These are phyloP conservation scores for Apiotrichum sp. DNA, from an alignment of 1,284 basidiomycete genomes.

Conservation along the genomic window DNA sequence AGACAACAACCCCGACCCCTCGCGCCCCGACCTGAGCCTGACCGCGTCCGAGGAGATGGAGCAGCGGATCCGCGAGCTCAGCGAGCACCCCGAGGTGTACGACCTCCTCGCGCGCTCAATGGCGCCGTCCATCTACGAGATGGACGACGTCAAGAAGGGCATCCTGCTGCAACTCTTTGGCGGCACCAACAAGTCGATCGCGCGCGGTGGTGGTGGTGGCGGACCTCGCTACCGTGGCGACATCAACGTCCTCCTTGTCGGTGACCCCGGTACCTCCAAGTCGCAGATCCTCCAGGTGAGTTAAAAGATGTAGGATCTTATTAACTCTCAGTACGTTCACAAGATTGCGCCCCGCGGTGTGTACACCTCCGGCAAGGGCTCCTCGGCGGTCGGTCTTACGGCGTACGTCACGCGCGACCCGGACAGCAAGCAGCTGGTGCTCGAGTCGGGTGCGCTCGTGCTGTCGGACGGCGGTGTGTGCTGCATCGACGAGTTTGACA, in stretches of 20 bases:
- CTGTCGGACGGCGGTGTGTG: conserved; percentile 96
- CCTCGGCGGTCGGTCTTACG: conserved; percentile 95
- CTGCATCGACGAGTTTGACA: conserved; percentile 99
- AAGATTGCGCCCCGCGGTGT: conserved; percentile 97
- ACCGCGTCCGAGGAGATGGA: conserved; percentile 52
- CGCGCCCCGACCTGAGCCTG: conserved; percentile 49
- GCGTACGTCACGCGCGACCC: conserved; percentile 97
- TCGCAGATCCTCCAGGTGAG: conserved; percentile 83
- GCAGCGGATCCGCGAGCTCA: conserved; percentile 62
- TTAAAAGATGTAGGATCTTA: not conserved
- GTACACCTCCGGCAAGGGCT: conserved; percentile 94
- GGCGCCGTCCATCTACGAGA: conserved; percentile 93
- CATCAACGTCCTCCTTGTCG: conserved; percentile 94
- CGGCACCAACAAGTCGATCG: conserved; percentile 93
- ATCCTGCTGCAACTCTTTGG: conserved; percentile 94
- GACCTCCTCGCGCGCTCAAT: conserved; percentile 77
- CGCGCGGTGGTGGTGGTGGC: conserved; percentile 84
- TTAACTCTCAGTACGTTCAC: conserved; percentile 74
- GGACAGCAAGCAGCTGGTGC: conserved; percentile 93
- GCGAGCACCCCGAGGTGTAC: conserved; percentile 74
- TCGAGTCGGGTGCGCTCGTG: conserved; percentile 92
- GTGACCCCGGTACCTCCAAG: conserved; percentile 97
- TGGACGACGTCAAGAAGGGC: conserved; percentile 99
- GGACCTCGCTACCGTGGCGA: conserved; percentile 95
- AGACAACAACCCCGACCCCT: no score